Evolutionary conservation across 805 yeast genomes (phyloP).

Genomic region (Komagataella pseudopastoris): DNA sequence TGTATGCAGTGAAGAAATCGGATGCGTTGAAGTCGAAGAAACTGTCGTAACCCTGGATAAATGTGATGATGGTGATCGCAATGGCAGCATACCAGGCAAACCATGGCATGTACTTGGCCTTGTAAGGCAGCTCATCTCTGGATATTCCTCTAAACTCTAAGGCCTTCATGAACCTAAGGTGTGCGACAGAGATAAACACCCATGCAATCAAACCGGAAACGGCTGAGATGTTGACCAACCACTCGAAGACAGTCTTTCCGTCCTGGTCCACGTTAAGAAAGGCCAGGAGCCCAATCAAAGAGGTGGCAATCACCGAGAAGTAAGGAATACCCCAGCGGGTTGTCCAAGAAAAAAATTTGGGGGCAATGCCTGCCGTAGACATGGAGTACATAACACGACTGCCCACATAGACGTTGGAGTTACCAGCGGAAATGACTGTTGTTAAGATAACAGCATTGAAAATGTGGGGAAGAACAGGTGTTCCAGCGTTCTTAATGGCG

Average conservation of each 20-base stretch:
- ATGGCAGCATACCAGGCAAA: conserved; percentile 50
- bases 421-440: conserved; percentile 69
- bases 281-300: conserved; percentile 51
- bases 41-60: conserved; percentile 43
- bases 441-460: conserved; percentile 58
- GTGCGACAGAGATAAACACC: conserved; percentile 52
- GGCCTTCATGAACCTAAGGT: conserved; percentile 57
- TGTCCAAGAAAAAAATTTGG: conserved; percentile 32
- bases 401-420: conserved; percentile 61
- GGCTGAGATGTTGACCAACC: conserved; percentile 67
- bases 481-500: conserved; percentile 58
- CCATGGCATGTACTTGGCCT: conserved; percentile 58
- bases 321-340: conserved; percentile 51
- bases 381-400: conserved; percentile 57
- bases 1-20: conserved; percentile 61
- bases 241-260: conserved; percentile 48
- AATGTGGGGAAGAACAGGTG: conserved; percentile 50
- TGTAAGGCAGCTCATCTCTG: conserved; percentile 60
- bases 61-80: conserved; percentile 26
- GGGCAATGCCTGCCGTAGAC: conserved; percentile 47
- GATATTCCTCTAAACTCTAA: conserved; percentile 49
- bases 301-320: conserved; percentile 39
- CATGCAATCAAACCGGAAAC: conserved; percentile 67
- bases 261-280: conserved; percentile 40
- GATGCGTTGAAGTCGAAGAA: conserved; percentile 34